Conservation (phyloP, 306 rosid species). For the Sindora glabra region DNA sequence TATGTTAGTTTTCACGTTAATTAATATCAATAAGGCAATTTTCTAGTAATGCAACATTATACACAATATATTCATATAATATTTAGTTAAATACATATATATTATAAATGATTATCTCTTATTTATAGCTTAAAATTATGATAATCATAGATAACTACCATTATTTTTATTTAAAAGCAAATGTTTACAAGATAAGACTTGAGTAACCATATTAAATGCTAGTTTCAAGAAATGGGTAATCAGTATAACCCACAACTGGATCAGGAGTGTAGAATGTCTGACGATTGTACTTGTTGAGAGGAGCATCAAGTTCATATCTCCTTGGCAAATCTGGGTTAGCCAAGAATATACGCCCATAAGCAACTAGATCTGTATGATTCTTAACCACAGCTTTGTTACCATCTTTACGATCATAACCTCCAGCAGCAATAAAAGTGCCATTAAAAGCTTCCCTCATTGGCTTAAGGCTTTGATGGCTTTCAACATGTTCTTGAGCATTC, state of each 20-base stretch:
- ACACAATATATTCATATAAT: too few species aligned
- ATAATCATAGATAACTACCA: too few species aligned
- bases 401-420: constrained; percentile 25
- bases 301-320: constrained; percentile 30
- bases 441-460: constrained; percentile 29
- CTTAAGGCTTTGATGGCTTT: constrained; percentile 3
- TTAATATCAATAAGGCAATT: too few species aligned
- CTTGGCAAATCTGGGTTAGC: constrained; percentile 36
- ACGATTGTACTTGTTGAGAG: constrained; percentile 24
- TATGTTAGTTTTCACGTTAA: too few species aligned
- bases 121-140: too few species aligned
- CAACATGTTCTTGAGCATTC: neutral
- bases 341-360: constrained; percentile 23
- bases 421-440: constrained; percentile 24
- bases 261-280: constrained; percentile 17
- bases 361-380: constrained; percentile 20
- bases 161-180: too few species aligned
- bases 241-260: constrained; percentile 35
- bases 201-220: too few species aligned
- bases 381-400: constrained; percentile 23
- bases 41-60: too few species aligned
- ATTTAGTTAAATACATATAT: too few species aligned
- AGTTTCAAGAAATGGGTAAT: constrained; percentile 28
- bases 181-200: too few species aligned
- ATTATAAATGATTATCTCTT: too few species aligned